These are phyloP conservation scores for Pugionium dolabratum DNA, from an alignment of 345 rosid species.

Conservation along the genomic window DNA sequence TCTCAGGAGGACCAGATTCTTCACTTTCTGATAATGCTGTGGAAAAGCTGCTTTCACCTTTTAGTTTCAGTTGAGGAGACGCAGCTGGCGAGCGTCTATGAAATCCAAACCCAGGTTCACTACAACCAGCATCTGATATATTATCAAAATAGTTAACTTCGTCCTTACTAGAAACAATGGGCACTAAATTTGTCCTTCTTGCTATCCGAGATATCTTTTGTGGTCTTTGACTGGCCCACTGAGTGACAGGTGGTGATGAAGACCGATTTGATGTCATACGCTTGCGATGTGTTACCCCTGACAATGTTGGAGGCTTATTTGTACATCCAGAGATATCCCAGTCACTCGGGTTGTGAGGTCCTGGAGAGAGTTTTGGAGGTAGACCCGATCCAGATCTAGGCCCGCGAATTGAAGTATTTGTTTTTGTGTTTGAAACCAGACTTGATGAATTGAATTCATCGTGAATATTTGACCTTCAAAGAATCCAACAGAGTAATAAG, in stretches of 20 bases:
- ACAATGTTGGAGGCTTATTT: slow-evolving; percentile 65
- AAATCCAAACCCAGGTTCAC: slow-evolving; percentile 66
- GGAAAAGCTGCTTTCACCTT: slow-evolving; percentile 69
- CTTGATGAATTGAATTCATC: too few relatives aligned
- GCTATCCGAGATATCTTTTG: too few relatives aligned
- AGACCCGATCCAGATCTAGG: slow-evolving; percentile 71
- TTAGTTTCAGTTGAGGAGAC: slow-evolving; percentile 58
- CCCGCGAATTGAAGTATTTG: slow-evolving; percentile 72
- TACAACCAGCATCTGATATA: slow-evolving; percentile 64
- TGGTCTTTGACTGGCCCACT: too few relatives aligned
- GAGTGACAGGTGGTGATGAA: too few relatives aligned
- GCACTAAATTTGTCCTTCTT: too few relatives aligned
- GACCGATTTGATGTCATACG: too few relatives aligned
- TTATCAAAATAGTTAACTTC: slow-evolving; percentile 59
- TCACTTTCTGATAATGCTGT: slow-evolving; percentile 90
- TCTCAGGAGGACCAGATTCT: slow-evolving; percentile 80
- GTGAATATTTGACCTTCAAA: too few relatives aligned
- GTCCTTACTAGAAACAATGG: too few relatives aligned
- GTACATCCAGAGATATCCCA: slow-evolving; percentile 86
- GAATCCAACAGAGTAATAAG: too few relatives aligned
- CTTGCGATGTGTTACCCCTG: slow-evolving; percentile 69
- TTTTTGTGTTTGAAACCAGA: too few relatives aligned
- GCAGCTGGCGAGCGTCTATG: slow-evolving; percentile 57
- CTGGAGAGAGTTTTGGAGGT: slow-evolving; percentile 67
- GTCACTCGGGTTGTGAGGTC: slow-evolving; percentile 64